phyloP scores from a whole-genome alignment of 306 rosid species.

The Astragalus membranaceus region DNA sequence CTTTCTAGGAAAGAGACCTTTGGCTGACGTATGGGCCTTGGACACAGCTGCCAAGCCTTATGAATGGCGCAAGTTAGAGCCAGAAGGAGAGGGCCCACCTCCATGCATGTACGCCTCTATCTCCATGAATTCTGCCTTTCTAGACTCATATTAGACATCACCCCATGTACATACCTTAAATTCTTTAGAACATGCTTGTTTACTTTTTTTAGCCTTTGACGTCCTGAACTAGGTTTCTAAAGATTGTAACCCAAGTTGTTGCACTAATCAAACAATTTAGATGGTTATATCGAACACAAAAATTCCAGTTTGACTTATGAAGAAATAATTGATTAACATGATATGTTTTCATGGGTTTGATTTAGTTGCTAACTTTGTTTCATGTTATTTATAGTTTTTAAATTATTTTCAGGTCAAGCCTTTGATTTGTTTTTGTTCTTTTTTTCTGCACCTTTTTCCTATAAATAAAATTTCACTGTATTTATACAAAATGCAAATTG shows the following conservation, averaged over 20 bases:
- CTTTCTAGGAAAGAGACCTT: conserved; percentile 90
- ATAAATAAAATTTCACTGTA: not conserved
- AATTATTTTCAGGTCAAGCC: conserved; percentile 8
- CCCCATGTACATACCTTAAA: not conserved
- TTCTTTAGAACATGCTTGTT: conserved; percentile 1
- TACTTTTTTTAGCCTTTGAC: not conserved
- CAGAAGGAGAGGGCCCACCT: conserved; percentile 99
- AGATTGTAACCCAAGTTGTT: not conserved
- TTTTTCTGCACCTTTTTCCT: not conserved
- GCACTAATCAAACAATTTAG: not conserved
- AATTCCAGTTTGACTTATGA: not conserved
- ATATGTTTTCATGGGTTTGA: not conserved
- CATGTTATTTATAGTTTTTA: not conserved
- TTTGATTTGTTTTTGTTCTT: not conserved
- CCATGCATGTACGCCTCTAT: conserved; percentile 86
- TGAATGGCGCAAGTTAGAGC: conserved; percentile 99
- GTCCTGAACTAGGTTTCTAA: conserved; percentile 5
- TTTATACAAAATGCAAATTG: not conserved
- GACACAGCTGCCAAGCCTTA: conserved; percentile 99
- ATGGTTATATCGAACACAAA: not conserved
- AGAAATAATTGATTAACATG: not conserved
- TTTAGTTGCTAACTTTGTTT: not conserved
- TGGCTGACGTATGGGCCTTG: conserved; percentile 99
- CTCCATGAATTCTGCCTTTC: conserved; percentile 17
- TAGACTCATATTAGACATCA: conserved; percentile 7